These are phyloP conservation scores for Luffa aegyptiaca DNA, from an alignment of 306 rosid genomes.

Conservation along the genomic window DNA sequence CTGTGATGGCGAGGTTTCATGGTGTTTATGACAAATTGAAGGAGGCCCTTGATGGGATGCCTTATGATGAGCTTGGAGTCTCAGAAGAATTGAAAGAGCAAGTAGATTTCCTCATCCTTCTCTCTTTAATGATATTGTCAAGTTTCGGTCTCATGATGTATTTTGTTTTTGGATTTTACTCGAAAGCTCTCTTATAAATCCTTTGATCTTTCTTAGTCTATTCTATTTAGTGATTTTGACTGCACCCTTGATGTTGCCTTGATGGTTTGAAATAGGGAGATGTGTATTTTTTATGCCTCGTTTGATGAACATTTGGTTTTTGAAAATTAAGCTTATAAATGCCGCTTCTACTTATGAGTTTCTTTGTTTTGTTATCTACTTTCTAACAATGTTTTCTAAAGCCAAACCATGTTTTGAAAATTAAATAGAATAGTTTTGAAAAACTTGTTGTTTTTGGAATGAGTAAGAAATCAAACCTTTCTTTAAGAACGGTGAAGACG, in stretches of 20 bases:
- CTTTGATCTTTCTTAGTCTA: neutral
- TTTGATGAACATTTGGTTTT: neutral
- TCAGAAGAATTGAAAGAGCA: slow-evolving; percentile 71
- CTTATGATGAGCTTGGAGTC: slow-evolving; percentile 50
- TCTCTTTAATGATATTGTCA: neutral
- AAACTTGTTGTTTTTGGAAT: too few species aligned
- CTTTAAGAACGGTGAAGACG: too few species aligned
- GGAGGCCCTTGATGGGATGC: slow-evolving; percentile 43
- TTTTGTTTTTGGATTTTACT: neutral
- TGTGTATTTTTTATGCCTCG: too few species aligned
- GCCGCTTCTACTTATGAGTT: too few species aligned
- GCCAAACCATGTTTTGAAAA: too few species aligned
- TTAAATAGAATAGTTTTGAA: too few species aligned
- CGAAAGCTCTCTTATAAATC: neutral
- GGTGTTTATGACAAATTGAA: slow-evolving; percentile 44
- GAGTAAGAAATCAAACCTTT: too few species aligned
- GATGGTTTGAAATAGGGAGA: neutral
- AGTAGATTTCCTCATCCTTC: slow-evolving; percentile 22
- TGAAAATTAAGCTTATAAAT: neutral
- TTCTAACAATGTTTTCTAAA: too few species aligned
- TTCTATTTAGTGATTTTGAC: neutral
- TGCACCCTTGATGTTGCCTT: neutral
- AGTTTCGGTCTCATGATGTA: neutral
- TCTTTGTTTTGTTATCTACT: too few species aligned
- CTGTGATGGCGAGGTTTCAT: slow-evolving; percentile 53